phyloP scores from a whole-genome alignment of 345 rosid species.

The Aegle marmelos region DNA sequence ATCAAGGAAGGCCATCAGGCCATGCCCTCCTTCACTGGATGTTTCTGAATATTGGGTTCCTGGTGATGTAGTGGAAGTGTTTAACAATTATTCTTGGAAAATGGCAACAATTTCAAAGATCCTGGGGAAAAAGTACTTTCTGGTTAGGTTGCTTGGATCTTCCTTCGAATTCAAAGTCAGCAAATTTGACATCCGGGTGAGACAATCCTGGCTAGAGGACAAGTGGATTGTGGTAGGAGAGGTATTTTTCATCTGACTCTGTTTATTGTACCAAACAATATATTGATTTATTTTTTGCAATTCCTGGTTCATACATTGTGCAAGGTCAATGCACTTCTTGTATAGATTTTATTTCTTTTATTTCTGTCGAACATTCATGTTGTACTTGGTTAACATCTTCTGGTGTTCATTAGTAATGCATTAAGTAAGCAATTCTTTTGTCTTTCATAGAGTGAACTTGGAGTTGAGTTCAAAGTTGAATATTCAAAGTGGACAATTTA shows the following conservation, averaged over 20 bases:
- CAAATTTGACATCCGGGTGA: constrained; percentile 44
- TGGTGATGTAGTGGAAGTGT: constrained; percentile 80
- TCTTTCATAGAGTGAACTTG: background rate
- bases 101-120: constrained; percentile 58
- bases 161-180: constrained; percentile 49
- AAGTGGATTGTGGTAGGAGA: constrained; percentile 63
- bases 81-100: constrained; percentile 64
- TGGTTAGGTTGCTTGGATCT: constrained; percentile 67
- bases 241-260: constrained; percentile 28
- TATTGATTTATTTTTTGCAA: background rate
- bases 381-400: background rate
- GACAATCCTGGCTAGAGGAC: constrained; percentile 72
- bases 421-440: background rate
- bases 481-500: background rate
- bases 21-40: constrained; percentile 42
- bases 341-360: background rate
- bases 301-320: background rate
- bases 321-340: background rate
- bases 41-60: constrained; percentile 46
- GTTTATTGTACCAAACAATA: background rate
- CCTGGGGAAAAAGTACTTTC: constrained; percentile 38
- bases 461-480: constrained; percentile 1
- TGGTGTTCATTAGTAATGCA: background rate
- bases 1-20: constrained; percentile 58
- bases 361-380: background rate